Conservation (phyloP, 176 grass and related monocot genomes). For the Echinochloa phyllopogon region DNA sequence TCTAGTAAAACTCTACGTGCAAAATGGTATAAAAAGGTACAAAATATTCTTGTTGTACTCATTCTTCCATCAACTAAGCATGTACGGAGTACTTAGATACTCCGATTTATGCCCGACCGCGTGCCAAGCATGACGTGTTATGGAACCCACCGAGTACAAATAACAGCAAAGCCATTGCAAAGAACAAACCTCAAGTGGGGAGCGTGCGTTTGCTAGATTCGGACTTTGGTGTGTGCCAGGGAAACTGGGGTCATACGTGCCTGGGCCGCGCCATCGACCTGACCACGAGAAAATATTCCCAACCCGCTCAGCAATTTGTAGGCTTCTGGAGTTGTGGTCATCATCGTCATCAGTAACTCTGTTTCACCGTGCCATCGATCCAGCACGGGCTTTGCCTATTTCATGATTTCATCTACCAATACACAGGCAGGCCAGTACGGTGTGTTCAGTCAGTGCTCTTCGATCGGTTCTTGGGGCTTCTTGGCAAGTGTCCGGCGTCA, state of each 20-base stretch:
- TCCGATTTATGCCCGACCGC: background rate
- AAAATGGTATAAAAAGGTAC: too few species aligned
- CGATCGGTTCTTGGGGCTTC: background rate
- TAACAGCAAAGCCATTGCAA: background rate
- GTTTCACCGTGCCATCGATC: background rate
- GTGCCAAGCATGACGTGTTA: background rate
- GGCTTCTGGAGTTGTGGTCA: background rate
- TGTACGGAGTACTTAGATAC: too few species aligned
- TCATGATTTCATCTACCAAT: too few species aligned
- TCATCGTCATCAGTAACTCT: background rate
- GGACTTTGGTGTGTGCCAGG: background rate
- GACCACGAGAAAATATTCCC: constrained; percentile 29
- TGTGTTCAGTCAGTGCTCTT: background rate
- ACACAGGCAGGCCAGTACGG: too few species aligned
- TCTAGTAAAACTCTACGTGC: too few species aligned
- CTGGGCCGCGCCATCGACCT: constrained; percentile 15
- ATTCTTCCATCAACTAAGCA: too few species aligned
- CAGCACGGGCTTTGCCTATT: too few species aligned
- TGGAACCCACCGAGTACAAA: background rate
- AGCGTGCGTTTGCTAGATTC: background rate
- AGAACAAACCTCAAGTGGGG: background rate
- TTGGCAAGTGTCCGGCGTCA: background rate
- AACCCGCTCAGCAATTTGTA: constrained; percentile 10
- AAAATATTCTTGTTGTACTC: too few species aligned
- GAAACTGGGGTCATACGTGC: background rate